Conservation (phyloP, 108 stramenopile species). For the Mayamaea pseudoterrestris region DNA sequence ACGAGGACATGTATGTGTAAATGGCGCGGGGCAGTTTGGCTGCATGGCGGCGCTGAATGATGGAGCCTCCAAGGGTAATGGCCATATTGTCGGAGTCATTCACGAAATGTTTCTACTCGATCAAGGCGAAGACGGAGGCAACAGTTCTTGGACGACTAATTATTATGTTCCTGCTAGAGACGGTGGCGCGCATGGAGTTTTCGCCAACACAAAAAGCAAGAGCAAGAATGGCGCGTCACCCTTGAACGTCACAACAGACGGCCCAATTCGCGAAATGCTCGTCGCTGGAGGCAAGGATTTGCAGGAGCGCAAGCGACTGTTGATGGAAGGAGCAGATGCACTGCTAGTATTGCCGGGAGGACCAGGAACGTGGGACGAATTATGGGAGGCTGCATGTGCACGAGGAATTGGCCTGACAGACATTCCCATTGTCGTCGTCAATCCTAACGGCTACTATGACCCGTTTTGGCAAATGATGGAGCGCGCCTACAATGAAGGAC, state of each 20-base stretch:
- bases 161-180: conserved; percentile 11
- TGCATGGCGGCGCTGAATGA: conserved; percentile 88
- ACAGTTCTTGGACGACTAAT: conserved; percentile 5
- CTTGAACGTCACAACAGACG: too few species aligned
- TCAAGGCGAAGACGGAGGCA: conserved; percentile 44
- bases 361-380: conserved; percentile 86
- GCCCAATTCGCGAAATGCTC: conserved; percentile 42
- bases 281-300: conserved; percentile 74
- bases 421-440: conserved; percentile 79
- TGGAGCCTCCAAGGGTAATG: conserved; percentile 53
- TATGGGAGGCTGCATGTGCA: conserved; percentile 88
- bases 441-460: conserved; percentile 76
- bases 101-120: conserved; percentile 87
- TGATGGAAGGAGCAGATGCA: conserved; percentile 69
- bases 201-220: conserved; percentile 9
- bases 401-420: conserved; percentile 52
- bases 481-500: conserved; percentile 50
- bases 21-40: conserved; percentile 77
- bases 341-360: conserved; percentile 92
- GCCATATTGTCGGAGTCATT: conserved; percentile 80
- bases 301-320: conserved; percentile 69
- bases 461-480: conserved; percentile 55
- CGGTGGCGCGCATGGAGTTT: conserved; percentile 38
- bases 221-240: too few species aligned
- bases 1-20: conserved; percentile 77